Evolutionary conservation across 2,329 filamentous ascomycete genomes (phyloP), one percentile per base, ranked within the genome.

Genomic region (Fusarium chaquense): DNA sequence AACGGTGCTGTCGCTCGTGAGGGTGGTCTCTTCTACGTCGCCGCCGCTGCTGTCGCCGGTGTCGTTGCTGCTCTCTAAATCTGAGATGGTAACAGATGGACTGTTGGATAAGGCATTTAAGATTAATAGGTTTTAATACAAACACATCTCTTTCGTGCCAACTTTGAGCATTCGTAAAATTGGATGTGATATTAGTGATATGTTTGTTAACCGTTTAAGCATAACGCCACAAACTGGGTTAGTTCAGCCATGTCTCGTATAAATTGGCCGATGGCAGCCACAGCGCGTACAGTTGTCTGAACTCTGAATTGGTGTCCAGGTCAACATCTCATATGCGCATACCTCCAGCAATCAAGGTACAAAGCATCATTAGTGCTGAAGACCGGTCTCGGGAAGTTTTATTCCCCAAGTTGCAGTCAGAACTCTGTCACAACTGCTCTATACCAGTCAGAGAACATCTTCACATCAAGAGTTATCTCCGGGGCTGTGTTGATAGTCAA

Each of bases 41-140:
- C 76, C 6, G 78, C 73, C n/a, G 58, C 76, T 16, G 78, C 73
- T 18, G 77, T 73, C 53, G 77, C 73, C 28, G 76, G 76, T 33
- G 38, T 78, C 55, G 76, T 71, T 60, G 72, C 69, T 62, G 71
- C 75, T 44, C 66, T 79, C 69, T 78, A 78, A 75, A 56, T 35
- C 6, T 13, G 18, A 43, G 10, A 16, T 35, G 41, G 53, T 52
- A 36, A 38, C 15, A 45, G 16, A 20, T 52, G 12, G 30, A 24
- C 28, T 35, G 35, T 5, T 35, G 40, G 7, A 38, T 50, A 28
- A 20, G 26, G 30, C 16, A 36, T 60, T 69, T 52, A 61, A 56
- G 51, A 40, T 35, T 61, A 47, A 62, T 52, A 41, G 24, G n/a
- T 65, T 65, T 65, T 65, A 65, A 65, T 65, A 64, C 40, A 60